Evolutionary conservation across 176 grass and related monocot species (phyloP).

Genomic region (Triticum urartu): DNA sequence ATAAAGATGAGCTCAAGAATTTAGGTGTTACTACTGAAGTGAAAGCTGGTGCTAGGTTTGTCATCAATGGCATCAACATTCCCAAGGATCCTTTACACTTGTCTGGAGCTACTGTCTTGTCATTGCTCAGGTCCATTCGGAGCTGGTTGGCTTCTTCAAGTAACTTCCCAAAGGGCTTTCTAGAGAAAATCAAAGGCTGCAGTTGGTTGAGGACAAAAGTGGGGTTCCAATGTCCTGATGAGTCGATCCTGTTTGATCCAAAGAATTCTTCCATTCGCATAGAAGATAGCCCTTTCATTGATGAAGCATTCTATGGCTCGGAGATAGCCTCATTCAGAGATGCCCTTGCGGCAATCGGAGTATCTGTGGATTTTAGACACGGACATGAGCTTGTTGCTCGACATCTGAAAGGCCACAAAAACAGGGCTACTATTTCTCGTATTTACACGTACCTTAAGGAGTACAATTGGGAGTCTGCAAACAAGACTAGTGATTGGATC

Average conservation of each 20-base stretch:
- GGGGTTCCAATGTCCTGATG: conserved; percentile 51
- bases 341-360: conserved; percentile 46
- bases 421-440: conserved; percentile 45
- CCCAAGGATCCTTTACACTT: conserved; percentile 37
- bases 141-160: neutral
- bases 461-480: conserved; percentile 45
- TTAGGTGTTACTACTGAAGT: conserved; percentile 34
- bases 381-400: conserved; percentile 36
- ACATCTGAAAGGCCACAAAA: conserved; percentile 47
- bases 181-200: conserved; percentile 18
- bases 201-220: conserved; percentile 61
- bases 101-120: conserved; percentile 25
- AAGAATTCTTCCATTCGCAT: conserved; percentile 32
- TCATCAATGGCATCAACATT: conserved; percentile 49
- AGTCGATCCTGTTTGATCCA: conserved; percentile 63
- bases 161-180: conserved; percentile 35
- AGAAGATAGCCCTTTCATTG: conserved; percentile 70
- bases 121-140: conserved; percentile 45
- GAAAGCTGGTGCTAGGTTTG: conserved; percentile 30
- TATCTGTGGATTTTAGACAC: conserved; percentile 29
- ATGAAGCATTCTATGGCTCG: conserved; percentile 62
- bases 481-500: conserved; percentile 41
- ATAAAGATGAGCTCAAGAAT: conserved; percentile 54
- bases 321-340: conserved; percentile 44
- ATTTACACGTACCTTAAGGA: conserved; percentile 57